A percentile compares a stretch with the other conserved stretches of the same genome.
Conservation (phyloP, 2,329 filamentous ascomycete genomes). For the Chaetomiaceae sp. region DNA sequence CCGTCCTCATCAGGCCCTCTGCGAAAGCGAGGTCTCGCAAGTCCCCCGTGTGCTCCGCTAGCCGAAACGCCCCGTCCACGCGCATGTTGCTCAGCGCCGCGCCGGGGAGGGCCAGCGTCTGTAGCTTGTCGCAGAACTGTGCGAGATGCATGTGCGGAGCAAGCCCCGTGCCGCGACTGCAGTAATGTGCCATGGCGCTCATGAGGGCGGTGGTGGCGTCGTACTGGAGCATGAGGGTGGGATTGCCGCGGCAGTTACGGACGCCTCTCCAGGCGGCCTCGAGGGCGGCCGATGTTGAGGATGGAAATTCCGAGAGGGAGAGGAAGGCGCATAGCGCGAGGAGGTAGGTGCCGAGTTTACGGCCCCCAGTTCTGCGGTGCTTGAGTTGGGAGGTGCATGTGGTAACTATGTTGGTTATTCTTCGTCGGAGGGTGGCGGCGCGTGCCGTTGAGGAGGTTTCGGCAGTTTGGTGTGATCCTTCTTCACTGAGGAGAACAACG, state of each 20-base stretch:
- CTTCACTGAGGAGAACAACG: slow-evolving; percentile 32
- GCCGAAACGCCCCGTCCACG: slow-evolving; percentile 45
- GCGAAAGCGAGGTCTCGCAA: slow-evolving; percentile 52
- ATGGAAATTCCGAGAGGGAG: slow-evolving; percentile 6
- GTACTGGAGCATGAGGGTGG: slow-evolving; percentile 27
- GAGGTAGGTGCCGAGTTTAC: slow-evolving; percentile 24
- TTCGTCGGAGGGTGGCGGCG: slow-evolving; percentile 16
- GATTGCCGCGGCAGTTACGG: slow-evolving; percentile 9
- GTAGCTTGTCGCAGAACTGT: slow-evolving; percentile 40
- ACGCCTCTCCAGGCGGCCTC: slow-evolving; percentile 19
- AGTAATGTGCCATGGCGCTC: slow-evolving; percentile 45
- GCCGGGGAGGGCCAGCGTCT: slow-evolving; percentile 32
- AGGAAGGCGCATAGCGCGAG: slow-evolving; percentile 24
- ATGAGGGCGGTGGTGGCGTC: slow-evolving; percentile 37
- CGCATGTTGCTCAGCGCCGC: slow-evolving; percentile 38
- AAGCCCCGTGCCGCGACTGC: slow-evolving; percentile 38
- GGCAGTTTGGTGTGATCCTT: slow-evolving; percentile 2
- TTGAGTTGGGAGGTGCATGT: slow-evolving; percentile 28
- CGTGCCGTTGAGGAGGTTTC: slow-evolving; percentile 3
- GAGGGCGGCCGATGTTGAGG: neutral
- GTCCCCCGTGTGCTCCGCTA: slow-evolving; percentile 50
- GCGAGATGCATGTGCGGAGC: slow-evolving; percentile 38
- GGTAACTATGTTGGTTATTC: slow-evolving; percentile 30
- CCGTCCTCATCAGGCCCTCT: slow-evolving; percentile 39
- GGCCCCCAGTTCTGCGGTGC: slow-evolving; percentile 15